Percentiles rank a stretch among this genome's conserved stretches.
phyloP scores from a whole-genome alignment of 768 basidiomycete species.

The Pisolithus orientalis region DNA sequence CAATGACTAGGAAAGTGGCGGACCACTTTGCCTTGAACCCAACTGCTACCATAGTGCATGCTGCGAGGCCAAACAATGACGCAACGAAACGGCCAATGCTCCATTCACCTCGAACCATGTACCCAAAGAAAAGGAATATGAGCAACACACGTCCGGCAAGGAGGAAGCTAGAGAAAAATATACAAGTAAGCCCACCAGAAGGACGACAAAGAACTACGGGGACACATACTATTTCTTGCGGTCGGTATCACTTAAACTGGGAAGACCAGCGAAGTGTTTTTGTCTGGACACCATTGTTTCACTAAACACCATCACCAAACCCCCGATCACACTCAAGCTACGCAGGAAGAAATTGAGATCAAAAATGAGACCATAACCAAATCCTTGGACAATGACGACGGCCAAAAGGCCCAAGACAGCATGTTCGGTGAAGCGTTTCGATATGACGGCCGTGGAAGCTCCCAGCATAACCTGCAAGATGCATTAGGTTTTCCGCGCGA shows the following conservation, averaged over 20 bases:
- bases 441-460: slow-evolving; percentile 80
- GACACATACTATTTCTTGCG: slow-evolving; percentile 91
- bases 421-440: slow-evolving; percentile 81
- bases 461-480: slow-evolving; percentile 73
- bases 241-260: slow-evolving; percentile 87
- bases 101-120: slow-evolving; percentile 93
- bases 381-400: slow-evolving; percentile 92
- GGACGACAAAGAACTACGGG: background rate
- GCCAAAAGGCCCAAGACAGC: slow-evolving; percentile 84
- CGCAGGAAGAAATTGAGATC: slow-evolving; percentile 99
- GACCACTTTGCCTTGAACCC: slow-evolving; percentile 99
- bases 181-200: slow-evolving; percentile 1
- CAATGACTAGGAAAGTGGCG: slow-evolving; percentile 88
- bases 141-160: slow-evolving; percentile 94
- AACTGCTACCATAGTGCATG: slow-evolving; percentile 93
- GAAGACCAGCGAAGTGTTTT: slow-evolving; percentile 86
- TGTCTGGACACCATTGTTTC: slow-evolving; percentile 89
- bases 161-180: slow-evolving; percentile 63
- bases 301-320: slow-evolving; percentile 98
- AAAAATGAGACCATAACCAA: slow-evolving; percentile 98
- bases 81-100: slow-evolving; percentile 79
- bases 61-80: slow-evolving; percentile 83
- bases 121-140: slow-evolving; percentile 98
- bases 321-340: slow-evolving; percentile 95
- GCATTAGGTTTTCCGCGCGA: background rate